Conservation (phyloP, 2,329 filamentous ascomycete species). For the Thielaviopsis ethacetica region DNA sequence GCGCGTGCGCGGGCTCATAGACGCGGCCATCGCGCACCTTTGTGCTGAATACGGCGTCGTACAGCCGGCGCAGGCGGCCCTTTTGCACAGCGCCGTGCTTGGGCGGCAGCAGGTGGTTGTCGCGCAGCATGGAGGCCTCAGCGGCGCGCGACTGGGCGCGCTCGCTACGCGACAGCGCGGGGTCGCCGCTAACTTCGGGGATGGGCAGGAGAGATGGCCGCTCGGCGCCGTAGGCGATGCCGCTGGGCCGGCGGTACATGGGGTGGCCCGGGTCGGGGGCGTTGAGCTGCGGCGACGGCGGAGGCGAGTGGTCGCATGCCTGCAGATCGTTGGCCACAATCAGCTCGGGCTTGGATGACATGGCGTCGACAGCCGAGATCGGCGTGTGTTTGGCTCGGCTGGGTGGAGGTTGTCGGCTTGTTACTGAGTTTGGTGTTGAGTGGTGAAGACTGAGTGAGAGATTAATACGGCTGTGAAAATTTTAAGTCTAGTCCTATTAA, state of each 20-base stretch:
- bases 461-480: no score
- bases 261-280: slow-evolving; percentile 24
- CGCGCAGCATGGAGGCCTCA: slow-evolving; percentile 43
- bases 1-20: slow-evolving; percentile 1
- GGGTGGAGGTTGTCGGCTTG: no score
- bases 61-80: slow-evolving; percentile 23
- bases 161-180: slow-evolving; percentile 36
- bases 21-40: slow-evolving; percentile 19
- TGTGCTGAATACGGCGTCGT: slow-evolving; percentile 36
- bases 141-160: slow-evolving; percentile 38
- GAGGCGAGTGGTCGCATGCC: slow-evolving; percentile 13
- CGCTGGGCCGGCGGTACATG: slow-evolving; percentile 61
- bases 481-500: no score
- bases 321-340: slow-evolving; percentile 28
- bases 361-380: not conserved
- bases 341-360: slow-evolving; percentile 8
- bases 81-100: slow-evolving; percentile 23
- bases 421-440: no score
- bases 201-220: slow-evolving; percentile 46
- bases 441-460: no score
- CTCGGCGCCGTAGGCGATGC: slow-evolving; percentile 55
- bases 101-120: slow-evolving; percentile 49
- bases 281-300: slow-evolving; percentile 16
- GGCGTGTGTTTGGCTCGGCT: no score
- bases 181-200: slow-evolving; percentile 30